Evolutionary conservation across 2,329 filamentous ascomycete species (phyloP), one percentile per base, ranked within the genome.

Genomic region (Raffaelea arxii): DNA sequence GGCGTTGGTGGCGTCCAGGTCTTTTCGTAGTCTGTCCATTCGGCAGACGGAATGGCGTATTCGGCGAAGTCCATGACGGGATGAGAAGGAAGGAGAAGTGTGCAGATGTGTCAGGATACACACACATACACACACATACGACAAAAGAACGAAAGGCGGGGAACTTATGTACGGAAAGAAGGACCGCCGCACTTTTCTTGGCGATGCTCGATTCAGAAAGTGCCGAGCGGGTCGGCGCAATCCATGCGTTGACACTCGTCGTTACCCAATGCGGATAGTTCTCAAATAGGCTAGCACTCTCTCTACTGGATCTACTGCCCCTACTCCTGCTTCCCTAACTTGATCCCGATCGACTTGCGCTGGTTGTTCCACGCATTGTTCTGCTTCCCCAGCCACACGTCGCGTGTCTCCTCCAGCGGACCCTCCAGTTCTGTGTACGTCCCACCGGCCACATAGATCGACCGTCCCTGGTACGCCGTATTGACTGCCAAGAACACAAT

Each of bases 401-500:
- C 49, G 40, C 49, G 43, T 10, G 53, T 53, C 40, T 46, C 49
- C 10, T 57, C 53, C 9, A 58, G 25, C 4, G 54, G 55, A 23
- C 57, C 55, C 38, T 60, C 58, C 0, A 54, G 54, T 40, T 60
- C 58, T 18, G 54, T 55, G n/a, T n/a, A n/a, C n/a, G n/a, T n/a
- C n/a, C n/a, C n/a, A n/a, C n/a, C n/a, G n/a, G n/a, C n/a, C n/a
- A 56, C 55, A 21, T 55, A 58, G 4, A 60, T 50, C 0, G 57
- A 53, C 24, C 47, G 57, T 4, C 58, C 57, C 30, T 58, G 25
- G 44, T 42, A 46, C 4, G 57, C 14, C 56, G 38, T 5, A 50
- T 56, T 7, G 50, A 49, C 54, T 67, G 59, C 6, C 61, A 54
- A 6, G 63, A 61, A 19, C 63, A 61, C 41, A 62, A 55, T 4